Base-by-base conservation (phyloP, 768 basidiomycete genomes). In the Mycena venus region DNA sequence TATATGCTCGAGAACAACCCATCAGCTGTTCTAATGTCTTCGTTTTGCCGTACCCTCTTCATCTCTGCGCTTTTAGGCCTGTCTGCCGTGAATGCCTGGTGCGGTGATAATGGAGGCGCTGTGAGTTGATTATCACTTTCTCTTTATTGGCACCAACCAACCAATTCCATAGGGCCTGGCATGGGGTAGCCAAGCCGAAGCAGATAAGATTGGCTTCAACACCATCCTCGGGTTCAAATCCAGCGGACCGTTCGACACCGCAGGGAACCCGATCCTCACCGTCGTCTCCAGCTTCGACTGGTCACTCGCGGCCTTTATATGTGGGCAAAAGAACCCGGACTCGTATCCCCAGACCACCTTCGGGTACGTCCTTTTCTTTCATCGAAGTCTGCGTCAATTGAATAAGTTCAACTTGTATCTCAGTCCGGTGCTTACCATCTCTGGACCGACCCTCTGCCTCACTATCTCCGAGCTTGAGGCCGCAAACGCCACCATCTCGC, bases 41-140 rank as follows among this genome's bases (percentile, higher is more conserved):
- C 53, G 4, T 17, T 53, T 49, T 29, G 14, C 36, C 32, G 23
- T 32, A 23, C 65, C 21, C 27, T 68, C 29, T 4, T 68, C 21
- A 19, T 67, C 65, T 29, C 56, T 25, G 23, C 49, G 6, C 51
- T 66, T 32, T 49, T 70, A 2, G 44, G 61, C 36, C 29, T 71
- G 34, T 51, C 49, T 34, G 47, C 14, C 21, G 53, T 63, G 7
- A 40, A 44, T n/a, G 56, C 53, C 29, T 3, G 5, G 7, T 68
- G 66, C 51, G 66, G 66, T n/a, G 56, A 59, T 38, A 68, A 68
- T 31, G 66, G 66, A 25, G 66, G 27, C 56, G 40, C 42, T 25
- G 66, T 65, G 17, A 44, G 23, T 51, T 12, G 11, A 29, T 40
- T 29, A 47, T 25, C 47, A 6, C n/a, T n/a, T 23, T 4, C 47